phyloP scores from a whole-genome alignment of 441 rosid genomes.

The Gossypium gossypioides region DNA sequence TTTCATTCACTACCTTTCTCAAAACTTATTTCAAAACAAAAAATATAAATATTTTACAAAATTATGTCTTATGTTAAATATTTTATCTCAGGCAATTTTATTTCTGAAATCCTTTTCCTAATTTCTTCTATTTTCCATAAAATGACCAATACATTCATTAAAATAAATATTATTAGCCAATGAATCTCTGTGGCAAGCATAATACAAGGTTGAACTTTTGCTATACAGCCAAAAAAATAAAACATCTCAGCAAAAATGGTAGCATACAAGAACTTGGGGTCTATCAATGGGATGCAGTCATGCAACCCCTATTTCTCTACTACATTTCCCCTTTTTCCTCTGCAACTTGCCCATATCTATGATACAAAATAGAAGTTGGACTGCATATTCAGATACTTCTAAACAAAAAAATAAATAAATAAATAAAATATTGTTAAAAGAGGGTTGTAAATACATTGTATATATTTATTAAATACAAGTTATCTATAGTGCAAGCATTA shows the following conservation, averaged over 20 bases:
- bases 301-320: neutral
- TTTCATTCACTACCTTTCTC: neutral
- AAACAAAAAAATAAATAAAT: neutral
- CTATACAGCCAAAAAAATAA: neutral
- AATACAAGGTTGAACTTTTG: neutral
- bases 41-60: no score
- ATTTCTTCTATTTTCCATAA: neutral
- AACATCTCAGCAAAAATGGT: neutral
- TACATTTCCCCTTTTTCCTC: neutral
- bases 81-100: no score
- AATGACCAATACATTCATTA: neutral
- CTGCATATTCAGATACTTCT: neutral
- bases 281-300: constrained; percentile 1
- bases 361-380: neutral
- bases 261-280: neutral
- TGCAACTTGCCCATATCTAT: neutral
- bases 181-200: neutral
- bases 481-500: neutral
- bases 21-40: neutral
- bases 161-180: neutral
- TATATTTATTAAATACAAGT: neutral
- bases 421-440: no score
- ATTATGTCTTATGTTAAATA: no score
- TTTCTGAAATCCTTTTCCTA: neutral
- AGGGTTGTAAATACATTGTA: no score